phyloP scores from a whole-genome alignment of 495 filamentous ascomycete species.

The Daldinia vernicosa region DNA sequence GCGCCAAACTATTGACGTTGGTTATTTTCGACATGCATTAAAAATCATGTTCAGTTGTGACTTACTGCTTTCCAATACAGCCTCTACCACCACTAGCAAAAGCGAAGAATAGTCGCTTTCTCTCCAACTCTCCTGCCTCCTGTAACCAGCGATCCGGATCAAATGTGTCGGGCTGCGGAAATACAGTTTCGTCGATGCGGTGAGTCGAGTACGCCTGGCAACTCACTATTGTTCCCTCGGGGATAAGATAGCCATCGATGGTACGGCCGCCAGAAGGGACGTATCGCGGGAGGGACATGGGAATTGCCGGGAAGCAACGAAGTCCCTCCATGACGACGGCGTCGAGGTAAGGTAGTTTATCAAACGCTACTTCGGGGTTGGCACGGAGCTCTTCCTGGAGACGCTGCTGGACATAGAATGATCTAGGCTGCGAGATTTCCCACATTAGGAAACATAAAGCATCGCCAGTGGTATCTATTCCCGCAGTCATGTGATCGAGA shows the following conservation, averaged over 20 bases:
- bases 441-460: conserved; percentile 72
- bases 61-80: conserved; percentile 67
- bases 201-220: conserved; percentile 65
- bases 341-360: conserved; percentile 66
- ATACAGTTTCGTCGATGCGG: conserved; percentile 61
- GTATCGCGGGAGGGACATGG: conserved; percentile 71
- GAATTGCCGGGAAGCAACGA: conserved; percentile 69
- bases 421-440: conserved; percentile 66
- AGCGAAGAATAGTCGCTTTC: conserved; percentile 59
- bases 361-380: conserved; percentile 50
- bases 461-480: conserved; percentile 74
- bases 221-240: conserved; percentile 60
- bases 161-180: conserved; percentile 64
- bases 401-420: conserved; percentile 53
- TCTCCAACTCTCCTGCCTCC: conserved; percentile 56
- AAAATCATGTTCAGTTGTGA: neutral
- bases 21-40: neutral
- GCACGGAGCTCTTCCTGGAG: conserved; percentile 60
- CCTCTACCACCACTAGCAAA: conserved; percentile 65
- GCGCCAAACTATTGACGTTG: conserved; percentile 60
- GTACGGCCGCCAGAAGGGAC: conserved; percentile 61
- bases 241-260: conserved; percentile 59
- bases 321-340: conserved; percentile 69
- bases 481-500: conserved; percentile 65
- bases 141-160: conserved; percentile 72